A percentile compares a stretch with the other conserved stretches of the same genome.
Evolutionary conservation across 1,284 basidiomycete genomes (phyloP).

Genomic region (Tranzscheliella williamsii): DNA sequence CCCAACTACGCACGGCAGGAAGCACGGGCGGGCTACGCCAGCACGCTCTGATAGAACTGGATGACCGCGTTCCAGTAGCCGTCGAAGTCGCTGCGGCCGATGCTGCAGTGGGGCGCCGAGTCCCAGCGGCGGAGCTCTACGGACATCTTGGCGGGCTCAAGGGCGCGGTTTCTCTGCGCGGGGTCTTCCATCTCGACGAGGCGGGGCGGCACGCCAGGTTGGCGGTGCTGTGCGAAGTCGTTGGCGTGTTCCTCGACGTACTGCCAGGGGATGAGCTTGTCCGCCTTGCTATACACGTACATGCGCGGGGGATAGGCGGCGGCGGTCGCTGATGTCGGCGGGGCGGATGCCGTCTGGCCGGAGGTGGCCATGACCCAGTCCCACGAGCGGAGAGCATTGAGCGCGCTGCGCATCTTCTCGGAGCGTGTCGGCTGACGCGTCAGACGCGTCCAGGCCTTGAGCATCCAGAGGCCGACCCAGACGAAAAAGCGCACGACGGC

Average conservation of each 20-base stretch:
- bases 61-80: slow-evolving; percentile 44
- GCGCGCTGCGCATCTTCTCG: slow-evolving; percentile 28
- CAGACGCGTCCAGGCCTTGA: slow-evolving; percentile 23
- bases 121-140: slow-evolving; percentile 46
- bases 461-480: slow-evolving; percentile 24
- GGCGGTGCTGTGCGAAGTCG: slow-evolving; percentile 12
- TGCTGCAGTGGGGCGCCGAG: slow-evolving; percentile 43
- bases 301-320: slow-evolving; percentile 35
- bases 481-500: slow-evolving; percentile 21
- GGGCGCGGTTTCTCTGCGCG: slow-evolving; percentile 4
- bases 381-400: slow-evolving; percentile 42
- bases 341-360: neutral
- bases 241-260: slow-evolving; percentile 47
- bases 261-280: slow-evolving; percentile 43
- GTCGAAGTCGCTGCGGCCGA: slow-evolving; percentile 40
- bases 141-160: neutral
- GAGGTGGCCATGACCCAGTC: slow-evolving; percentile 16
- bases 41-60: slow-evolving; percentile 27
- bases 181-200: slow-evolving; percentile 32
- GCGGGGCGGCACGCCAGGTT: neutral
- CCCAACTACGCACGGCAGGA: no score
- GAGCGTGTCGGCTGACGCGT: slow-evolving; percentile 22
- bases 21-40: slow-evolving; percentile 3
- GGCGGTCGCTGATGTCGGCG: neutral
- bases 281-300: slow-evolving; percentile 50